Evolutionary conservation across 352 stramenopile species (phyloP).

Genomic region (Globisporangium rhizosaccharum): DNA sequence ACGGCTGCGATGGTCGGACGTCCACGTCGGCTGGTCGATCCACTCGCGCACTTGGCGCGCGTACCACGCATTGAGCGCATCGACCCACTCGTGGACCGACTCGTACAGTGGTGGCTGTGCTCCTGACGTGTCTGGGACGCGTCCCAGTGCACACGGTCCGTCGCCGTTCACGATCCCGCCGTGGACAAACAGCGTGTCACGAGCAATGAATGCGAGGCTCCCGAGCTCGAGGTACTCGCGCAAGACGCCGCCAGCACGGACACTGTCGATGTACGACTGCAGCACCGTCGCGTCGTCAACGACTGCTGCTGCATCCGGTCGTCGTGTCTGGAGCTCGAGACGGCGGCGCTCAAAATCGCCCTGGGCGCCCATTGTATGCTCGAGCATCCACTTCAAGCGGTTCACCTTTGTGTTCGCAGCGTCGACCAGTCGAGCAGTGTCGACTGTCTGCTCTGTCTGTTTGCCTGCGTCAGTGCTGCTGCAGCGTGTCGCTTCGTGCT

Average conservation of each 20-base stretch:
- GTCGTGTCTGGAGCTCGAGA: slow-evolving; percentile 52
- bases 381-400: slow-evolving; percentile 86
- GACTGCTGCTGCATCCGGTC: slow-evolving; percentile 2
- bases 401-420: slow-evolving; percentile 72
- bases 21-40: slow-evolving; percentile 77
- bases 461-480: background rate
- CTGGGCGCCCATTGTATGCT: slow-evolving; percentile 88
- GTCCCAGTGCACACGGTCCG: slow-evolving; percentile 52
- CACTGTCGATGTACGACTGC: slow-evolving; percentile 68
- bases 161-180: slow-evolving; percentile 74
- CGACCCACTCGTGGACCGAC: slow-evolving; percentile 36
- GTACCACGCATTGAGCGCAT: slow-evolving; percentile 85
- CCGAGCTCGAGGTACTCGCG: slow-evolving; percentile 82
- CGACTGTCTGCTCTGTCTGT: background rate
- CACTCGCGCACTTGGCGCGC: slow-evolving; percentile 64
- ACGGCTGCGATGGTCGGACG: slow-evolving; percentile 34
- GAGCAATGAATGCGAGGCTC: slow-evolving; percentile 68
- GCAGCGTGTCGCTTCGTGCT: slow-evolving; percentile 10
- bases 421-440: slow-evolving; percentile 10
- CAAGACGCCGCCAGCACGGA: slow-evolving; percentile 68
- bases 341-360: slow-evolving; percentile 88
- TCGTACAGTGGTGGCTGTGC: slow-evolving; percentile 5
- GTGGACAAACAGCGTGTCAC: slow-evolving; percentile 92
- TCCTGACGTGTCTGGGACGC: slow-evolving; percentile 48
- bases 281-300: slow-evolving; percentile 79